Evolutionary conservation across 2,329 filamentous ascomycete species (phyloP), one percentile per base, ranked within the genome.

Genomic region (Beauveria medogensis): DNA sequence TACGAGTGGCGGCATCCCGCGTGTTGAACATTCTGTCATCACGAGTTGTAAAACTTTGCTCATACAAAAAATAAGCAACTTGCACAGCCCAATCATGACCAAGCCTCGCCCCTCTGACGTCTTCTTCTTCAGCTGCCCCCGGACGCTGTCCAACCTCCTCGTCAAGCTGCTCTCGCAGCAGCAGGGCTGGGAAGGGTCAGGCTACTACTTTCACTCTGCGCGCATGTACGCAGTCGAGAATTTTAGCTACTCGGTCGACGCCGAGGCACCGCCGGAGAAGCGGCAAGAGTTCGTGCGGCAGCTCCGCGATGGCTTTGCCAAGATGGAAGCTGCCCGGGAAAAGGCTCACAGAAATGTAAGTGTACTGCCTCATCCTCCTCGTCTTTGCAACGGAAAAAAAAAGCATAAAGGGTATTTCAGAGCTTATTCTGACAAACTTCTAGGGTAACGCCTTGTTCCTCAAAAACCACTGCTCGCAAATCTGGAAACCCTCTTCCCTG

Each of bases 131-230:
- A 62, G 61, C 56, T 47, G 44, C n/a, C 48, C 55, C 14, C 55
- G 61, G 12, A 59, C 61, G 20, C 55, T 59, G 14, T 59, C 61
- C 22, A 62, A 62, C 50, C 61, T 62, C 10, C 51, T 62, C 51
- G 50, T 53, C 22, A 59, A 59, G 44, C 41, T 62, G 50, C 55
- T 62, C 30, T 62, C 61, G 30, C n/a, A 62, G 50, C 61, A 62
- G 50, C 18, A 44, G 16, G 61, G 56, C 34, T 62, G 55, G 55
- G 56, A 55, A n/a, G 30, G 37, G 26, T 48, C 55, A 2, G 61
- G 56, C 43, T 62, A 59, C 55, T 30, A 62, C 51, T 37, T 59
- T 24, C 61, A 62, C 34, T 3, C 7, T 2, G 55, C 61, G 10
- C 51, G 16, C 53, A n/a, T 62, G 9, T 59, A 59, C 40, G 47